A percentile compares a stretch with the other conserved stretches of the same genome.
Conservation (phyloP, 1,284 basidiomycete genomes). For the Fomitopsis schrenkii region DNA sequence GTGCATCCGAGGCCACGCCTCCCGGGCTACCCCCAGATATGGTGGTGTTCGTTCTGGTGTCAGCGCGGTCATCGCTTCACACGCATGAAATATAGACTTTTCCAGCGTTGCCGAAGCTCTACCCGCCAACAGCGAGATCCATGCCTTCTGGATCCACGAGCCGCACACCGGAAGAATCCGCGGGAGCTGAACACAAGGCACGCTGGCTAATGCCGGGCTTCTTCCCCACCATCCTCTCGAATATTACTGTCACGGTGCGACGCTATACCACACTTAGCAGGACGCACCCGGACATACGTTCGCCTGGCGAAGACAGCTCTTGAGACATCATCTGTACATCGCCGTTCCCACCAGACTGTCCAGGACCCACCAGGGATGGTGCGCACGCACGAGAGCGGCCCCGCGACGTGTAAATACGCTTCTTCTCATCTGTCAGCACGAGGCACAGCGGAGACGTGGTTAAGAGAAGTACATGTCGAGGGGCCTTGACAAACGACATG, state of each 20-base stretch:
- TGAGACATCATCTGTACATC: not conserved
- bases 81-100: slow-evolving; percentile 3
- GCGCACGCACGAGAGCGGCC: not conserved
- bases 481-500: not conserved
- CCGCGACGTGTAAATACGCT: not conserved
- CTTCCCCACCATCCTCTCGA: not conserved
- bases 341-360: not conserved
- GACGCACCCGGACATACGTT: not conserved
- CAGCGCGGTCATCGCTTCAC: slow-evolving; percentile 1
- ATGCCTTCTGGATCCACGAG: slow-evolving; percentile 4
- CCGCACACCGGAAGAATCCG: slow-evolving; percentile 1
- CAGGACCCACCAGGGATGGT: not conserved
- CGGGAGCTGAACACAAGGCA: slow-evolving; percentile 3
- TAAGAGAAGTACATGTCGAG: slow-evolving; percentile 1
- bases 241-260: slow-evolving; percentile 3
- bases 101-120: not conserved
- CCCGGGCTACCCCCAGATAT: not conserved
- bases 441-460: not conserved
- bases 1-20: not conserved
- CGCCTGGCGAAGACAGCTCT: not conserved
- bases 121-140: slow-evolving; percentile 2
- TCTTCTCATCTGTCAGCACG: slow-evolving; percentile 5
- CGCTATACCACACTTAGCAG: not conserved
- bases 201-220: slow-evolving; percentile 2
- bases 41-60: not conserved